These are phyloP conservation scores for Aegle marmelos DNA, from an alignment of 345 rosid genomes.

Conservation along the genomic window DNA sequence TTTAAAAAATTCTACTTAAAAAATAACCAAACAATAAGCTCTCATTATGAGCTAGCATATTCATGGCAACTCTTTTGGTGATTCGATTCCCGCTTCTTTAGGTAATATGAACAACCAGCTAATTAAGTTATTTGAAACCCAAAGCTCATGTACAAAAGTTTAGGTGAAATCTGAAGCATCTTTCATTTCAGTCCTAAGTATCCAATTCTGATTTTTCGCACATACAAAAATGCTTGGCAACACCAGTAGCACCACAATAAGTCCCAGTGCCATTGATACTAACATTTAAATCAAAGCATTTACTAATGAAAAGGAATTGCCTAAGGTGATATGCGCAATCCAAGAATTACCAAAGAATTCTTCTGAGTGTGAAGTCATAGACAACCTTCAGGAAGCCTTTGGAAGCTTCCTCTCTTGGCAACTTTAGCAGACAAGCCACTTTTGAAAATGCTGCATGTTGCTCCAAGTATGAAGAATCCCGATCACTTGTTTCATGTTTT, in stretches of 20 bases:
- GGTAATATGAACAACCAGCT: slow-evolving; percentile 5
- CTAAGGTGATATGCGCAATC: too few species aligned
- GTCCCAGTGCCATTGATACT: background rate
- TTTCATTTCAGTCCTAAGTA: background rate
- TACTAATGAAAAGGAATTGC: background rate
- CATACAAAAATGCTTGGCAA: background rate
- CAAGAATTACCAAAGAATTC: slow-evolving; percentile 23
- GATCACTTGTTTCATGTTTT: slow-evolving; percentile 20
- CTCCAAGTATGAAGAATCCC: slow-evolving; percentile 29
- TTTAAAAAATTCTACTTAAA: too few species aligned
- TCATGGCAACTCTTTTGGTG: background rate
- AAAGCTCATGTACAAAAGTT: background rate
- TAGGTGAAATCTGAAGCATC: background rate
- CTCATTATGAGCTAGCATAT: background rate
- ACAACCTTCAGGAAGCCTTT: slow-evolving; percentile 39
- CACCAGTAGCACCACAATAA: background rate
- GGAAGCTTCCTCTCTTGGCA: slow-evolving; percentile 38
- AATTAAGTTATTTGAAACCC: too few species aligned
- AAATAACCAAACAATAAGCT: too few species aligned
- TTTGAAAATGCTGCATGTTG: slow-evolving; percentile 62
- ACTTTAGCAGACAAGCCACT: slow-evolving; percentile 53
- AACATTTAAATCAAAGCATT: background rate
- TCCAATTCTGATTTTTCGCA: background rate
- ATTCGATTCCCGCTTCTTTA: slow-evolving; percentile 1
- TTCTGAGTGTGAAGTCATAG: slow-evolving; percentile 44